A percentile compares a stretch with the other conserved stretches of the same genome.
Evolutionary conservation across 371 early-diverging fungal species (phyloP).

Genomic region (Entomophthora muscae): DNA sequence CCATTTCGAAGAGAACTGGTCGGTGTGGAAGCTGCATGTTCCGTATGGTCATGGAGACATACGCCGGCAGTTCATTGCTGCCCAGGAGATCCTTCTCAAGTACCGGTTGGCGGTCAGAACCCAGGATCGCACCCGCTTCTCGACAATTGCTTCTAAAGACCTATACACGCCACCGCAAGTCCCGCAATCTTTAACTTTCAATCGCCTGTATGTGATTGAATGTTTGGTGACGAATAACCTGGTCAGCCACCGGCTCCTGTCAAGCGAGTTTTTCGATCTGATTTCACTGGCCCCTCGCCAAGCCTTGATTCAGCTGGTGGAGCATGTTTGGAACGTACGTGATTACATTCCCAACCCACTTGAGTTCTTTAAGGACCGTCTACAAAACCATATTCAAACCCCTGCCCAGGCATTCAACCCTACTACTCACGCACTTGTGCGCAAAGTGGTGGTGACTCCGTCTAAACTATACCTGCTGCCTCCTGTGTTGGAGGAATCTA

Average conservation of each 20-base stretch:
- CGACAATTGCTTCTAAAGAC: neutral
- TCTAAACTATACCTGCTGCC: constrained; percentile 31
- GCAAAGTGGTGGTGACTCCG: constrained; percentile 44
- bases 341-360: neutral
- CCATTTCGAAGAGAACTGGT: neutral
- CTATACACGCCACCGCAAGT: neutral
- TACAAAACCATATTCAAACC: neutral
- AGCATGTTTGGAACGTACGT: neutral
- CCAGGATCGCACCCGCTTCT: neutral
- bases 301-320: neutral
- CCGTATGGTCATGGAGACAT: neutral
- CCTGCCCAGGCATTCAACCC: constrained; percentile 13
- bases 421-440: constrained; percentile 25
- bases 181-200: neutral
- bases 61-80: neutral
- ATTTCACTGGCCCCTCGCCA: neutral
- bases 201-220: neutral
- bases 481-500: constrained; percentile 35
- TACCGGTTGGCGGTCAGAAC: neutral
- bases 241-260: neutral
- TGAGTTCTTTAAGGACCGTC: neutral
- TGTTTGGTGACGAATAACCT: neutral
- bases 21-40: neutral
- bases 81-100: neutral
- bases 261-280: neutral